phyloP scores from a whole-genome alignment of 208 protist species.

The Trichomonas vaginalis region DNA sequence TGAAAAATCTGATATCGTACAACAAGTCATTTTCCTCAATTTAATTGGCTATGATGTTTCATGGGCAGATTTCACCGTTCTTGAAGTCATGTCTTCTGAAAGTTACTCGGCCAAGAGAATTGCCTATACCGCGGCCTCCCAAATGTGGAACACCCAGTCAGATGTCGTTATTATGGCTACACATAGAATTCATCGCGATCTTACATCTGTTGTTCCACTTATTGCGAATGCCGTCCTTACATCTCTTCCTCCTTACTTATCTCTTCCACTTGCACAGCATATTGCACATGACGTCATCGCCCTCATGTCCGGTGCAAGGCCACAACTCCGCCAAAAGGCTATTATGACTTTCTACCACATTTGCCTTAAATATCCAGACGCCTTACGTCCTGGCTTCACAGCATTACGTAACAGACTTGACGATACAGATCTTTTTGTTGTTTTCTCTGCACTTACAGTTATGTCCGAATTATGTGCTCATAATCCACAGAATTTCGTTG shows the following conservation, averaged over 20 bases:
- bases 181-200: not conserved
- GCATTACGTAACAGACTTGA: not conserved
- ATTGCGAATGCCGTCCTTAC: not conserved
- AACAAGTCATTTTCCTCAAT: not conserved
- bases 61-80: not conserved
- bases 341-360: not conserved
- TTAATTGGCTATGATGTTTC: not conserved
- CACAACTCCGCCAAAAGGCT: not conserved
- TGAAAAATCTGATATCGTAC: not conserved
- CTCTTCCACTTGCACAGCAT: not conserved
- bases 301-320: not conserved
- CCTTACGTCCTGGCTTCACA: not conserved
- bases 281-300: not conserved
- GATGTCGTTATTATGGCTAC: not conserved
- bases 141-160: not conserved
- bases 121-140: not conserved
- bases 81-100: not conserved
- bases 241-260: not conserved
- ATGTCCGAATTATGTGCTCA: not conserved
- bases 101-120: not conserved
- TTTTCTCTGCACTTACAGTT: not conserved
- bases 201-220: not conserved
- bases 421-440: not conserved
- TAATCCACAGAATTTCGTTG: not conserved
- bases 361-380: not conserved